phyloP scores from a whole-genome alignment of 108 stramenopile genomes.

The Epithemia pelagica region DNA sequence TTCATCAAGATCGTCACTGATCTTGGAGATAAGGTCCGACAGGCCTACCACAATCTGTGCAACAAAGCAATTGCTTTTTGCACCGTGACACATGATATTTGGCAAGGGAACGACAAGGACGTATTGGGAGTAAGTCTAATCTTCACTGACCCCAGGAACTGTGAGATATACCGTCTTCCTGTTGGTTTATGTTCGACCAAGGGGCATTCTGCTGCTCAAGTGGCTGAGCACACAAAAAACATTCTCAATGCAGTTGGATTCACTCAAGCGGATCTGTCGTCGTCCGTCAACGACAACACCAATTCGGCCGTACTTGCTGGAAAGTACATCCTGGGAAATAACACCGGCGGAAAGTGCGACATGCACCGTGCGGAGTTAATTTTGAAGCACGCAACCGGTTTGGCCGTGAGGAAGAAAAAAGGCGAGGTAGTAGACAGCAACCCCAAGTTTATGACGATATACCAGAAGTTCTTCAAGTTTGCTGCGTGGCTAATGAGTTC shows the following conservation, averaged over 20 bases:
- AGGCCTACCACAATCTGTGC: not conserved
- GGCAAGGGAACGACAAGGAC: not conserved
- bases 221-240: not conserved
- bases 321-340: not conserved
- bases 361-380: not conserved
- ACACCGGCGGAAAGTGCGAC: not conserved
- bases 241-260: not conserved
- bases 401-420: not conserved
- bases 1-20: not conserved
- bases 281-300: not conserved
- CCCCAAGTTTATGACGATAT: not conserved
- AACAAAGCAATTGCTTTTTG: not conserved
- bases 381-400: not conserved
- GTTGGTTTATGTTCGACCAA: not conserved
- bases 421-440: not conserved
- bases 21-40: not conserved
- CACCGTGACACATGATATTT: not conserved
- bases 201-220: not conserved
- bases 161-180: not conserved
- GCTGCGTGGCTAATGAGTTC: not conserved
- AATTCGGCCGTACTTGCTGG: not conserved
- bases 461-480: not conserved
- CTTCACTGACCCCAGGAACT: not conserved
- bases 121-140: not conserved
- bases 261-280: not conserved